A percentile compares a stretch with the other conserved stretches of the same genome.
Conservation (phyloP, 345 rosid genomes). For the Populus pruinosa region DNA sequence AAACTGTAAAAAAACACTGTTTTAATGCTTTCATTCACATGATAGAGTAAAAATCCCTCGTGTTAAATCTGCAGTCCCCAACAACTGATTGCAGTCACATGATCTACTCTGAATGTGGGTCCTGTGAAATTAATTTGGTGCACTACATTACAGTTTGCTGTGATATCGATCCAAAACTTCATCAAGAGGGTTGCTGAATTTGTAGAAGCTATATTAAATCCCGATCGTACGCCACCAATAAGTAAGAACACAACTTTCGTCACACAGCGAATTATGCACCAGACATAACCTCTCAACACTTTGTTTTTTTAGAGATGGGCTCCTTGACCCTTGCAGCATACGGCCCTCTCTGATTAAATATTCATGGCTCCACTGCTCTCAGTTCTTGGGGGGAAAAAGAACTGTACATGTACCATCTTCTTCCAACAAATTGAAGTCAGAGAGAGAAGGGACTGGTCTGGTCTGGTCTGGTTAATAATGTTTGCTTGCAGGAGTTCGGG, state of each 20-base stretch:
- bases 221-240: background rate
- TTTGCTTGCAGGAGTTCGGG: background rate
- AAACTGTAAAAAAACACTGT: no score
- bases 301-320: slow-evolving; percentile 11
- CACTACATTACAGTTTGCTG: background rate
- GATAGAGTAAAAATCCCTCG: no score
- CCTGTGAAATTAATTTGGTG: slow-evolving; percentile 5
- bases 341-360: slow-evolving; percentile 1
- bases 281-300: background rate
- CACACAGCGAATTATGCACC: background rate
- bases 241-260: background rate
- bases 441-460: background rate
- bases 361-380: slow-evolving; percentile 17
- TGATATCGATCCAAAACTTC: slow-evolving; percentile 1
- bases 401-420: background rate
- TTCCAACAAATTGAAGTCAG: background rate
- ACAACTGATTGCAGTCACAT: slow-evolving; percentile 32
- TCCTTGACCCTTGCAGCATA: slow-evolving; percentile 11
- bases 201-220: background rate
- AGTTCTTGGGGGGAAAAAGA: background rate
- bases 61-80: slow-evolving; percentile 24
- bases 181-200: slow-evolving; percentile 5
- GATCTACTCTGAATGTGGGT: slow-evolving; percentile 23
- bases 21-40: no score
- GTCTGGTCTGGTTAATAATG: slow-evolving; percentile 11